phyloP scores from a whole-genome alignment of 257 asterid species.

The Solanum boliviense region DNA sequence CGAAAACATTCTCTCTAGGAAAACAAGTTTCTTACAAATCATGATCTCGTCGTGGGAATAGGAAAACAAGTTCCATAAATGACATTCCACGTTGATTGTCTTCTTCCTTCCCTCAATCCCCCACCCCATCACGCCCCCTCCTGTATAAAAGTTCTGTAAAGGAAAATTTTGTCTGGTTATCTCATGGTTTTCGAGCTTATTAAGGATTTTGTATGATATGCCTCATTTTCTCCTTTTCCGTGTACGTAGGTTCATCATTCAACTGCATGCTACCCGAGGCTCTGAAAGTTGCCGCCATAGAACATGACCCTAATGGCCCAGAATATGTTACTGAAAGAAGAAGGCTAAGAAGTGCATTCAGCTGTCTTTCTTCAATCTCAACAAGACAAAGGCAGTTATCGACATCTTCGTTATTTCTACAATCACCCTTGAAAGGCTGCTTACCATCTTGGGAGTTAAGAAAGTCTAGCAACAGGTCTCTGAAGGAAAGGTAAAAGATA shows the following conservation, averaged over 20 bases:
- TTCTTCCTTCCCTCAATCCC: neutral
- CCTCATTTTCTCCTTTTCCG: neutral
- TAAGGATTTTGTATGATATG: neutral
- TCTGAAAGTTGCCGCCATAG: slow-evolving; percentile 51
- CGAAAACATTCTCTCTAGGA: neutral
- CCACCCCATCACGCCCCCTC: neutral
- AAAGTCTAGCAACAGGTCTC: slow-evolving; percentile 41
- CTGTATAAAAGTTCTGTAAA: neutral
- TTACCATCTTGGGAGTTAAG: slow-evolving; percentile 56
- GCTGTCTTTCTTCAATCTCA: slow-evolving; percentile 69
- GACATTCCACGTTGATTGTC: neutral
- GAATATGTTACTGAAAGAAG: slow-evolving; percentile 40
- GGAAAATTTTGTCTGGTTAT: no score
- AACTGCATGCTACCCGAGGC: slow-evolving; percentile 71
- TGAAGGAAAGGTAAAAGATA: slow-evolving; percentile 40
- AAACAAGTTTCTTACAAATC: neutral
- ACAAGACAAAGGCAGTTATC: slow-evolving; percentile 71
- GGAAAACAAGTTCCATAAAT: neutral
- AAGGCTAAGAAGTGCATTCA: slow-evolving; percentile 58
- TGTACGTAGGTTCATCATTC: slow-evolving; percentile 52
- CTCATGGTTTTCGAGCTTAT: neutral
- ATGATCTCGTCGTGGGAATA: neutral
- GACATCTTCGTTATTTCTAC: slow-evolving; percentile 54
- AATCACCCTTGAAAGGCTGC: slow-evolving; percentile 72
- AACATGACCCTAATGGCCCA: slow-evolving; percentile 43